These are phyloP conservation scores for Apiospora hydei DNA, from an alignment of 2,329 filamentous ascomycete genomes.

Conservation along the genomic window DNA sequence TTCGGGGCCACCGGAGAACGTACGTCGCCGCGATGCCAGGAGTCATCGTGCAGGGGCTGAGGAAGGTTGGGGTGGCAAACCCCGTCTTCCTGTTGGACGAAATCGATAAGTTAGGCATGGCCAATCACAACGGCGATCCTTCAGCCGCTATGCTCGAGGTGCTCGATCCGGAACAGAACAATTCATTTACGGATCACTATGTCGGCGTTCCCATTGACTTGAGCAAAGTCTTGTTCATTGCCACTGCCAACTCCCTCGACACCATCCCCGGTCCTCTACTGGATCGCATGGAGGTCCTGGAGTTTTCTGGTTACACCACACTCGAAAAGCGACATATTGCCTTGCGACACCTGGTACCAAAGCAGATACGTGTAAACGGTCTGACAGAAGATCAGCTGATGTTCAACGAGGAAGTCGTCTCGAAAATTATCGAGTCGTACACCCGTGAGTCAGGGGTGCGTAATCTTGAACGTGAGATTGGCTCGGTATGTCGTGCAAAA, in stretches of 20 bases:
- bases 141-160: constrained; percentile 98
- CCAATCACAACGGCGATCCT: constrained; percentile 93
- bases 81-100: constrained; percentile 96
- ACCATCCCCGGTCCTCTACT: constrained; percentile 94
- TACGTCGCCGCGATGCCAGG: constrained; percentile 99
- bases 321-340: constrained; percentile 97
- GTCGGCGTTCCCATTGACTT: constrained; percentile 94
- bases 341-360: constrained; percentile 90
- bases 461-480: constrained; percentile 94
- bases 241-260: constrained; percentile 92
- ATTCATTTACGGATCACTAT: constrained; percentile 95
- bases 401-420: constrained; percentile 83
- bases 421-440: constrained; percentile 95
- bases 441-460: constrained; percentile 96
- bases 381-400: constrained; percentile 77
- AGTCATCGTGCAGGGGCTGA: constrained; percentile 88
- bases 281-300: constrained; percentile 96
- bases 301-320: constrained; percentile 93
- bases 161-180: constrained; percentile 95
- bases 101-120: constrained; percentile 93
- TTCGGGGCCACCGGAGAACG: constrained; percentile 90
- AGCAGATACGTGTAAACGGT: constrained; percentile 92
- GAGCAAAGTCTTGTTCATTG: constrained; percentile 96
- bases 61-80: constrained; percentile 95
- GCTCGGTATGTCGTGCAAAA: constrained; percentile 91